Base-by-base conservation (phyloP, 371 early-diverging fungal species). In the Mucor mucedo region DNA sequence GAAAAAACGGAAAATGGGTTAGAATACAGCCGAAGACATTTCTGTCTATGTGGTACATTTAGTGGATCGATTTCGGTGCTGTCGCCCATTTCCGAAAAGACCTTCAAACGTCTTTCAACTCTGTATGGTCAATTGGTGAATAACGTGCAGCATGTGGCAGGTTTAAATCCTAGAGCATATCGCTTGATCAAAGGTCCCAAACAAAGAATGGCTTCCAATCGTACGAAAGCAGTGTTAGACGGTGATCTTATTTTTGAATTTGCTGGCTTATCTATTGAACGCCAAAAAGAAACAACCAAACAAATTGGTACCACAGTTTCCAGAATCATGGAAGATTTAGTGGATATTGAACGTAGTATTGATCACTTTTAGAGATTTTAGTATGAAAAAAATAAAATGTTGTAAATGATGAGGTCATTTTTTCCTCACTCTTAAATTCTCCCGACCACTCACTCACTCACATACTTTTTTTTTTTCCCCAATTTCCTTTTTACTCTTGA, bases 111-210 rank as follows among this genome's bases (percentile, higher is more conserved):
- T 21, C 65, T 95, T 11, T 85, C 85, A 39, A 84, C 88, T 3
- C 59, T 96, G 16, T 90, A 88, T 60, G 86, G 91, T 35, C 89
- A 90, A 35, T 78, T 98, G 63, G 90, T 94, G 16, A 92, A 89
- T 63, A 84, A 87, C 27, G 57, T 94, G 0, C 91, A 89, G 57
- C 95, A 93, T 61, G 76, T 87, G 29, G 96, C 95, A 6, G 98
- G 96, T 9, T 73, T 99, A 39, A 98, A 99, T 69, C 97, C 99
- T 2, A 84, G 94, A 54, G 95, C 95, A 7, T 96, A 76, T 70
- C 68, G 81, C 59, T 42, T 77, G 54, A 72, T 85, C 30, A 68
- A 85, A 47, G 83, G 82, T 16, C 82, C 86, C 41, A 87, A 87
- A 61, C 84, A 86, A 60, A 80, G 90, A 27, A 83, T 87, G 72